A percentile compares a stretch with the other conserved stretches of the same genome.
Conservation (phyloP, 208 protist species). For the Histomonas meleagridis region DNA sequence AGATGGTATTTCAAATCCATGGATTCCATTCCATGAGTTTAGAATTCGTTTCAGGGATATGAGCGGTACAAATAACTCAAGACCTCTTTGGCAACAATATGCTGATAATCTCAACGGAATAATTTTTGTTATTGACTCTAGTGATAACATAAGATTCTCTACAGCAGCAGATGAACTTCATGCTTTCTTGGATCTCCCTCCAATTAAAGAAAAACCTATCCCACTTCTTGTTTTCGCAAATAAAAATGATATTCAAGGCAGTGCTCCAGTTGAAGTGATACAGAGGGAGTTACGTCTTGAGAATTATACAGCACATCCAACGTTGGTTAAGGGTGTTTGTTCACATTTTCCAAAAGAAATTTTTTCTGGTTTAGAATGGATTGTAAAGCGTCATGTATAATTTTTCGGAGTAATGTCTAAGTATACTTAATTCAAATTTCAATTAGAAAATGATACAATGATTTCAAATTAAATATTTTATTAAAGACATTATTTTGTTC, state of each 20-base stretch:
- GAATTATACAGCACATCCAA: neutral
- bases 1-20: neutral
- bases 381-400: neutral
- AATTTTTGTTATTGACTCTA: conserved; percentile 33
- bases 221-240: neutral
- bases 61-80: neutral
- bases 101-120: neutral
- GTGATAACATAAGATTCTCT: neutral
- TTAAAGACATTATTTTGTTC: too few species aligned
- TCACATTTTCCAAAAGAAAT: neutral
- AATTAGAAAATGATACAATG: too few species aligned
- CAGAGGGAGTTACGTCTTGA: neutral
- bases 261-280: neutral
- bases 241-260: conserved; percentile 10
- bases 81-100: neutral
- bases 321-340: neutral
- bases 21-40: neutral
- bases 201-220: conserved; percentile 3
- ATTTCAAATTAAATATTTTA: too few species aligned
- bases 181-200: neutral
- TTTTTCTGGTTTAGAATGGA: neutral
- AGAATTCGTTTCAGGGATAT: neutral
- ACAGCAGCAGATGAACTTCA: conserved; percentile 15
- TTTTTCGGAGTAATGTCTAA: too few species aligned
- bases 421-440: too few species aligned